phyloP scores from a whole-genome alignment of 2,329 filamentous ascomycete species.

The Aspergillus sp. region DNA sequence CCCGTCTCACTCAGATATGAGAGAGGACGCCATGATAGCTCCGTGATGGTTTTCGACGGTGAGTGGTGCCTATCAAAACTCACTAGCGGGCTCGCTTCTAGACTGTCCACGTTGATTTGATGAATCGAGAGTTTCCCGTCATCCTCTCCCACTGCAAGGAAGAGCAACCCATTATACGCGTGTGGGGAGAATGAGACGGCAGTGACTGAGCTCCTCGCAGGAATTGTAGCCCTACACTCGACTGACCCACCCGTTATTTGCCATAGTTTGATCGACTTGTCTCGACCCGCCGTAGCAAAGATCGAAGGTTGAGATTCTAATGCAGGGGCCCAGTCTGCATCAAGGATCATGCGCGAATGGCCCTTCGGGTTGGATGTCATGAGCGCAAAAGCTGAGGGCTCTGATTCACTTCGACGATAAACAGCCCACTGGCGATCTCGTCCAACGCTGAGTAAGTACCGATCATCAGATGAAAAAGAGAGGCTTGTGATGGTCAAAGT shows the following conservation, averaged over 20 bases:
- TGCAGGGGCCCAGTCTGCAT: constrained; percentile 74
- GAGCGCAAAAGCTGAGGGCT: constrained; percentile 53
- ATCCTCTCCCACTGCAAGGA: constrained; percentile 50
- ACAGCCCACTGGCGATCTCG: constrained; percentile 89
- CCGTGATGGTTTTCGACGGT: constrained; percentile 65
- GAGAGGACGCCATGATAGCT: constrained; percentile 67
- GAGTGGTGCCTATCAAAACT: constrained; percentile 43
- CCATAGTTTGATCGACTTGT: constrained; percentile 82
- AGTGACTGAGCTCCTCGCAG: constrained; percentile 63
- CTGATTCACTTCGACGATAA: constrained; percentile 58
- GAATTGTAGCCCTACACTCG: constrained; percentile 54
- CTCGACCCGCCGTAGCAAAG: constrained; percentile 87
- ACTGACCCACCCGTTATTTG: constrained; percentile 45
- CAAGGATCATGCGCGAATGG: constrained; percentile 89
- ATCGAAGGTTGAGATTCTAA: constrained; percentile 37
- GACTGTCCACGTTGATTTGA: constrained; percentile 32
- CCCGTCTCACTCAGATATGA: constrained; percentile 8
- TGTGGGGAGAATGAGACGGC: constrained; percentile 64
- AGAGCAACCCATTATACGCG: constrained; percentile 27
- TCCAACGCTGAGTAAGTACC: constrained; percentile 79
- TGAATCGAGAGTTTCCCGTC: constrained; percentile 47
- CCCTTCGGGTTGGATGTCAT: constrained; percentile 74
- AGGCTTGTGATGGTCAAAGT: constrained; percentile 81
- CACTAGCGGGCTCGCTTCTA: constrained; percentile 30
- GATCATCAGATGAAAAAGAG: constrained; percentile 74